Evolutionary conservation across 257 asterid species (phyloP), one percentile per base, ranked within the genome.

Genomic region (Scutellaria galericulata): DNA sequence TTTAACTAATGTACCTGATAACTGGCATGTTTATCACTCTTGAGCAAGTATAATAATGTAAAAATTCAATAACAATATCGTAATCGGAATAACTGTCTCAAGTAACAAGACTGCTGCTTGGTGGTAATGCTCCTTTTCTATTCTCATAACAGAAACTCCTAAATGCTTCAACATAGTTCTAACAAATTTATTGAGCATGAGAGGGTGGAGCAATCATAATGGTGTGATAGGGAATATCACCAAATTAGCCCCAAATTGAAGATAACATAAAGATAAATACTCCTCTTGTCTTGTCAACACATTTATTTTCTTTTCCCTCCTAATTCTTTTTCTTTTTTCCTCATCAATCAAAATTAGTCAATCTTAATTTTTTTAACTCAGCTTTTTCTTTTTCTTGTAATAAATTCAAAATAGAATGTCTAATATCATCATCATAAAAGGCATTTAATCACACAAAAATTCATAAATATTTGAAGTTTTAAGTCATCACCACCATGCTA

Each of bases 111-210:
- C 15, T 12, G 10, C 48, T 10, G 13, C 51, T 54, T 24, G 66
- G 39, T 14, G 7, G 15, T 27, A 35, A 27, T 27, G 3, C 15
- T 22, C 42, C 55, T 48, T 44, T 31, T 12, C 12, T 50, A 2
- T 54, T 59, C 63, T 58, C 48, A 6, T 0, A 44, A 46, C 18
- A 1, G 12, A 69, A 12, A 24, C 52, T 47, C 37, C 53, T 24
- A 48, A 37, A 56, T 48, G 59, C 55, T 20, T 61, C 13, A 68
- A 40, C 11, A 62, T 7, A 31, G 35, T 45, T 40, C 10, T 52
- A 12, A 5, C 15, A 60, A 70, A 39, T 5, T 5, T 37, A 63
- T 22, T 9, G 45, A 63, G 57, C 65, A 73, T 73, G 12, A 20
- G 41, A 6, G 13, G 5, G 20, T 65, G 27, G 24, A 54, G n/a